Conservation (phyloP, 805 yeast genomes). For the Yarrowia sp. region DNA sequence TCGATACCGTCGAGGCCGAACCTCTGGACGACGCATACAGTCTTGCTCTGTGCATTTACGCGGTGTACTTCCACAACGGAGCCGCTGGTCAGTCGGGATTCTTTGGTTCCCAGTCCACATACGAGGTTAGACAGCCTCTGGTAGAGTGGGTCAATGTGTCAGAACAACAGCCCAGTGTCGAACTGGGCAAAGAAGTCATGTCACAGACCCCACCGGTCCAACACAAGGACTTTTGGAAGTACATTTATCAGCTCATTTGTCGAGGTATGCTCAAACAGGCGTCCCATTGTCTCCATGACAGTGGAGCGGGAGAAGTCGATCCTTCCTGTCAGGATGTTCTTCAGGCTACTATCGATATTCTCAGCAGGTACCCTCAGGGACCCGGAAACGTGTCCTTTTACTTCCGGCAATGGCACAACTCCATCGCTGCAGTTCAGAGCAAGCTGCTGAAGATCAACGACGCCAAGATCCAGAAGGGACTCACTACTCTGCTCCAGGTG, state of each 20-base stretch:
- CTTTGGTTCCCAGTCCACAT: slow-evolving; percentile 26
- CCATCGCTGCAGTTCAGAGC: slow-evolving; percentile 44
- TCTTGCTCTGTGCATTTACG: slow-evolving; percentile 15
- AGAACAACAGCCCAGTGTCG: slow-evolving; percentile 42
- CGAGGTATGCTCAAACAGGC: slow-evolving; percentile 42
- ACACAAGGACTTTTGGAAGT: slow-evolving; percentile 42
- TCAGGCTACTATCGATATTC: slow-evolving; percentile 41
- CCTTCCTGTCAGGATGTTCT: slow-evolving; percentile 40
- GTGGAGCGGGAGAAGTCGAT: slow-evolving; percentile 13
- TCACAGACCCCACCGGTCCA: slow-evolving; percentile 38
- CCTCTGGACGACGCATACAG: slow-evolving; percentile 30
- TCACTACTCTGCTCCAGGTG: slow-evolving; percentile 45
- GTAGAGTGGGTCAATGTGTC: slow-evolving; percentile 48
- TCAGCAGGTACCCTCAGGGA: slow-evolving; percentile 46
- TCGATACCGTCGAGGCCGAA: slow-evolving; percentile 3
- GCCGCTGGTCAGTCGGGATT: not conserved
- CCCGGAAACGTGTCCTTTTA: slow-evolving; percentile 36
- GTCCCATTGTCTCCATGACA: slow-evolving; percentile 35
- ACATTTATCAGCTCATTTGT: slow-evolving; percentile 40
- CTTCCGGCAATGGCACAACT: slow-evolving; percentile 47
- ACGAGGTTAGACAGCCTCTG: slow-evolving; percentile 38
- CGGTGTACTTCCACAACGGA: slow-evolving; percentile 21
- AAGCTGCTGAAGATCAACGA: slow-evolving; percentile 42
- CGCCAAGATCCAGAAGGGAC: slow-evolving; percentile 41
- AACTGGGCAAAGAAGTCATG: slow-evolving; percentile 42